Evolutionary conservation across 805 yeast species (phyloP), one percentile per base, ranked within the genome.

Genomic region (Ogataea populi-albae): DNA sequence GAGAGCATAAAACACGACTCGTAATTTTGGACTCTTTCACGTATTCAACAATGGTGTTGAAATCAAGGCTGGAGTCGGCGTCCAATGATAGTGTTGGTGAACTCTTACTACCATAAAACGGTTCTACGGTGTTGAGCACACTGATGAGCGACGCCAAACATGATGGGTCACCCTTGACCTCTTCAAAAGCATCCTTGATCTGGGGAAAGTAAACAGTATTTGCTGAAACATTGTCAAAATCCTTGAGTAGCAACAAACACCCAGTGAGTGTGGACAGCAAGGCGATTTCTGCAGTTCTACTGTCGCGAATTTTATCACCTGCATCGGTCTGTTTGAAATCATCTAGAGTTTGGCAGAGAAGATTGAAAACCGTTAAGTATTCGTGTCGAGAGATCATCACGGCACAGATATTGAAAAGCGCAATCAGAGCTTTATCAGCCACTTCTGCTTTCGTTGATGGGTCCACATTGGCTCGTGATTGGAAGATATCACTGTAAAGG

Each of bases 391-490:
- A 46, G 4, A 48, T 43, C 46, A 57, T 41, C 20, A 52, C 41
- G 1, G 52, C 46, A 5, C 45, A 30, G 3, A 58, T 46, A 24
- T 50, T 45, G 30, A 43, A 54, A 6, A 52, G 24, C 4, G 55
- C 23, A 12, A 43, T 28, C 4, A 39, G 32, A 5, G 45, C 26
- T 34, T 37, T 35, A 4, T 16, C 20, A 8, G 24, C 27, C 16
- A 17, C n/a, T n/a, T 31, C 36, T 11, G 32, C 74, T 0, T 95
- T 95, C 63, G 84, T 64, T 46, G 74, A 74, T 81, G 84, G 73
- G 28, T 72, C 81, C 38, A 63, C 68, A 15, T 59, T 58, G n/a
- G 55, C 50, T 17, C 56, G 32, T 12, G 45, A 22, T n/a, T 40
- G 43, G 33, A 69, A 62, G 26, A 69, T 55, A 20, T 71, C 55